Evolutionary conservation across 345 rosid species (phyloP), one percentile per base, ranked within the genome.

Genomic region (Eucalyptus erythrocorys): DNA sequence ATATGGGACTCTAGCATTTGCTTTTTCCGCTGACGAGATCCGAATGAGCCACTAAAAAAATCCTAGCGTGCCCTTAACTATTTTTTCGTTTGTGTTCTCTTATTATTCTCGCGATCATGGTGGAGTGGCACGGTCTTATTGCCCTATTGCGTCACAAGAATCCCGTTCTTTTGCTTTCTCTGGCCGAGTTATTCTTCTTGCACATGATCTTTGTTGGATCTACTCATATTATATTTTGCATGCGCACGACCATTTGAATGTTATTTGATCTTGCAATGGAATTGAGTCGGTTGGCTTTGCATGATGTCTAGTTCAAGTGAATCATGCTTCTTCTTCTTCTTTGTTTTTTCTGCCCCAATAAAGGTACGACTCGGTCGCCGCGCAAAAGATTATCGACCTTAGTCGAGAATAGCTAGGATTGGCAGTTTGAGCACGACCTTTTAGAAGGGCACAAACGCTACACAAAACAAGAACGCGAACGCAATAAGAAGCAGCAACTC

Each of bases 401-500:
- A 55, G 13, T 55, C 3, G 13, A 55, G 12, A 55, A 55, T 55
- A 55, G 61, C 13, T 10, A 24, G 61, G 6, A 55, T 55, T 10
- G 61, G 5, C 1, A 10, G 3, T 24, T 55, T 55, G 30, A 55
- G 61, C 13, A 24, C 61, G 1, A 9, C 61, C 27, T 57, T 26
- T 57, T 26, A 24, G 64, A 26, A 57, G 6, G 3, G n/a, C 14
- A 5, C 64, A 12, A 57, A 57, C 7, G 57, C 5, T 51, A 1
- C 57, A 21, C 0, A 3, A 57, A 57, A 11, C 14, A 12, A 57
- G 64, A 53, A 51, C 7, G 0, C 64, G 1, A 57, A 11, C 2
- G 6, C 64, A 57, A 57, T 26, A 57, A 26, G 64, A 26, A 57
- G n/a, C 14, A 57, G 1, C 3, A 26, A 26, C n/a, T 57, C n/a